These are phyloP conservation scores for Aspergillus affinis DNA, from an alignment of 495 filamentous ascomycete genomes.

Conservation along the genomic window DNA sequence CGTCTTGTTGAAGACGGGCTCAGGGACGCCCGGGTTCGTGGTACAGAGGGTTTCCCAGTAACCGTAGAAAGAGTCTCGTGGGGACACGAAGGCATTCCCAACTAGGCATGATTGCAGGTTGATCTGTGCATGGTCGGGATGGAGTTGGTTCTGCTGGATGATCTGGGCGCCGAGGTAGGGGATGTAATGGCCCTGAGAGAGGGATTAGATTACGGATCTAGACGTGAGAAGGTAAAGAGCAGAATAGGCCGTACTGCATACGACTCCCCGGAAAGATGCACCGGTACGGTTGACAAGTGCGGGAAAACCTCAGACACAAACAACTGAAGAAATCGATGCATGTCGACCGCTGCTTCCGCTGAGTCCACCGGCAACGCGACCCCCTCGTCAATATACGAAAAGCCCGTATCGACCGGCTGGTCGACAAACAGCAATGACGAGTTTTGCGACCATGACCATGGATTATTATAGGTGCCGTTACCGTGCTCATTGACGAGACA, in stretches of 20 bases:
- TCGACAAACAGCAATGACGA: slow-evolving; percentile 48
- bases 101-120: slow-evolving; percentile 38
- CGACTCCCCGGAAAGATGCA: slow-evolving; percentile 38
- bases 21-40: slow-evolving; percentile 38
- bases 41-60: slow-evolving; percentile 49
- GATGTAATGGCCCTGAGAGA: slow-evolving; percentile 36
- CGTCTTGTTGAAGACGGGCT: slow-evolving; percentile 43
- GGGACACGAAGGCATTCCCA: slow-evolving; percentile 41
- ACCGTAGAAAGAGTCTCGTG: slow-evolving; percentile 32
- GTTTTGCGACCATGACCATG: slow-evolving; percentile 47
- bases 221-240: not conserved
- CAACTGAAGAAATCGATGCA: slow-evolving; percentile 42
- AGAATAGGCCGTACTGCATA: slow-evolving; percentile 31
- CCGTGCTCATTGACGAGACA: slow-evolving; percentile 42
- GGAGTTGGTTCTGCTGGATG: slow-evolving; percentile 32
- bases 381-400: slow-evolving; percentile 42
- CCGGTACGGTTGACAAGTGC: slow-evolving; percentile 19
- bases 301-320: slow-evolving; percentile 44
- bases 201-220: slow-evolving; percentile 7
- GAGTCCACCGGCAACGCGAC: slow-evolving; percentile 29
- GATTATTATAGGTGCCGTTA: slow-evolving; percentile 42
- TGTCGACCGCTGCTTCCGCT: slow-evolving; percentile 31
- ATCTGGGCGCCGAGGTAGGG: slow-evolving; percentile 37
- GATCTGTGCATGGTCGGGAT: slow-evolving; percentile 30
- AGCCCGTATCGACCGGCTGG: slow-evolving; percentile 44